These are phyloP conservation scores for Parmelia sp. DNA, from an alignment of 495 filamentous ascomycete species.

Conservation along the genomic window DNA sequence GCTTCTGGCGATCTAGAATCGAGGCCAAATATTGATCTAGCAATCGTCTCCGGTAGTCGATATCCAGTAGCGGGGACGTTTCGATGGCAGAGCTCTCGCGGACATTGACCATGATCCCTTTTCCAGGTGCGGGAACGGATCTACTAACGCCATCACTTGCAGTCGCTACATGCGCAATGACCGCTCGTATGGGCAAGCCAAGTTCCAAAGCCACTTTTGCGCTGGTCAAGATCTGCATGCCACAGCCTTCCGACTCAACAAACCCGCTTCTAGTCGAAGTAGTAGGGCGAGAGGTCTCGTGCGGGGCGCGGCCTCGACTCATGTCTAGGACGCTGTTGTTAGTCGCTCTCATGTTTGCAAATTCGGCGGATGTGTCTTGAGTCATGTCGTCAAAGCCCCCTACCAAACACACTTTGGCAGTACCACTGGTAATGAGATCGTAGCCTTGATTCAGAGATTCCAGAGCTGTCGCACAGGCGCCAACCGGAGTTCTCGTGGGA, in stretches of 20 bases:
- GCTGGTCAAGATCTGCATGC: slow-evolving; percentile 25
- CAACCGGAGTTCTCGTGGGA: slow-evolving; percentile 25
- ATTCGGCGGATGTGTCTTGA: slow-evolving; percentile 25
- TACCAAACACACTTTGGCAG: slow-evolving; percentile 23
- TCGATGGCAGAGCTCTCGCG: slow-evolving; percentile 9
- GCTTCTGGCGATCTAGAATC: not conserved
- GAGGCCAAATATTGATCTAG: not conserved
- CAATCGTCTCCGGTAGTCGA: slow-evolving; percentile 1
- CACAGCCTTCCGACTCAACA: slow-evolving; percentile 19
- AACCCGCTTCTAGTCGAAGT: slow-evolving; percentile 24
- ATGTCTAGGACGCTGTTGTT: slow-evolving; percentile 16
- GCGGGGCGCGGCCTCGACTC: slow-evolving; percentile 16
- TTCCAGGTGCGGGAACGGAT: slow-evolving; percentile 29
- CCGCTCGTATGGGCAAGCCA: slow-evolving; percentile 26
- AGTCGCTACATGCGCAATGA: slow-evolving; percentile 20
- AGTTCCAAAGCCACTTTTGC: slow-evolving; percentile 26
- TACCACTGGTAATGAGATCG: slow-evolving; percentile 23
- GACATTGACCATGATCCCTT: slow-evolving; percentile 25
- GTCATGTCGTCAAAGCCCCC: slow-evolving; percentile 27
- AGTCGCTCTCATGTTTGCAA: slow-evolving; percentile 27
- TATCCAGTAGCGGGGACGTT: slow-evolving; percentile 21
- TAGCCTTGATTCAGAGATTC: slow-evolving; percentile 27
- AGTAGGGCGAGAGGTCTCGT: slow-evolving; percentile 27
- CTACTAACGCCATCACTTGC: slow-evolving; percentile 27
- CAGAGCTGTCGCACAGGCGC: slow-evolving; percentile 27